Percentiles rank a stretch among this genome's conserved stretches.
Conservation (phyloP, 768 basidiomycete genomes). For the Trametes cingulata region DNA sequence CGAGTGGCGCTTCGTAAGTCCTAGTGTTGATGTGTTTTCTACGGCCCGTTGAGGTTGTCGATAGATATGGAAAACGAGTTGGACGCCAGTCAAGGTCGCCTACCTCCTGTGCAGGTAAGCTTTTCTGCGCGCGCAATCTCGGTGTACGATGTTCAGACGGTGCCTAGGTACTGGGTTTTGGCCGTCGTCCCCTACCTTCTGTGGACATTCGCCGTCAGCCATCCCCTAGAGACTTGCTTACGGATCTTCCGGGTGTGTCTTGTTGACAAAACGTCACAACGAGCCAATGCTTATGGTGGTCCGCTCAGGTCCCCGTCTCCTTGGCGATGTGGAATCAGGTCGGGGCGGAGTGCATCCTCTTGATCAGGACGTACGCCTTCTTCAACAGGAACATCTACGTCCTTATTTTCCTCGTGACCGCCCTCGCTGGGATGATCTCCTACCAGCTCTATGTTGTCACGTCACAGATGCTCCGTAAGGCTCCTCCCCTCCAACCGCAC, state of each 20-base stretch:
- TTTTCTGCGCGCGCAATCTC: conserved; percentile 4
- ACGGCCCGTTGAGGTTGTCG: conserved; percentile 4
- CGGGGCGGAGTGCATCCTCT: conserved; percentile 76
- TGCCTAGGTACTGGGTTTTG: conserved; percentile 76
- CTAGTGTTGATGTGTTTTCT: too few species aligned
- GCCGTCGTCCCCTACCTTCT: conserved; percentile 76
- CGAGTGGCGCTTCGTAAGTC: conserved; percentile 73
- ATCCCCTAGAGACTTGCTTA: conserved; percentile 61
- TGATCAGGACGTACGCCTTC: conserved; percentile 85
- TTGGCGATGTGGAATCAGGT: conserved; percentile 90
- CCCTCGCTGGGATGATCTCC: conserved; percentile 71
- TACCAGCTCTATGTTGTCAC: conserved; percentile 82
- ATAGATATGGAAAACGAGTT: conserved; percentile 80
- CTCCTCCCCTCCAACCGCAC: conserved; percentile 5
- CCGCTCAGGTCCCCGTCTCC: conserved; percentile 67
- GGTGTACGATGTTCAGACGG: neutral
- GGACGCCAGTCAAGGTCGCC: conserved; percentile 82
- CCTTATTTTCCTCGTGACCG: conserved; percentile 61
- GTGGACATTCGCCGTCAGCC: conserved; percentile 74
- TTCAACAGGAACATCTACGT: conserved; percentile 77
- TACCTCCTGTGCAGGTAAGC: conserved; percentile 83
- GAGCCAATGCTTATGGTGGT: neutral
- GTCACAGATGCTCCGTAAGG: conserved; percentile 75
- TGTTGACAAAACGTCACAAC: neutral
- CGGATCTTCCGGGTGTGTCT: conserved; percentile 63